Evolutionary conservation across 2,329 filamentous ascomycete genomes (phyloP), one percentile per base, ranked within the genome.

Genomic region (Didymosphaeria variabile): DNA sequence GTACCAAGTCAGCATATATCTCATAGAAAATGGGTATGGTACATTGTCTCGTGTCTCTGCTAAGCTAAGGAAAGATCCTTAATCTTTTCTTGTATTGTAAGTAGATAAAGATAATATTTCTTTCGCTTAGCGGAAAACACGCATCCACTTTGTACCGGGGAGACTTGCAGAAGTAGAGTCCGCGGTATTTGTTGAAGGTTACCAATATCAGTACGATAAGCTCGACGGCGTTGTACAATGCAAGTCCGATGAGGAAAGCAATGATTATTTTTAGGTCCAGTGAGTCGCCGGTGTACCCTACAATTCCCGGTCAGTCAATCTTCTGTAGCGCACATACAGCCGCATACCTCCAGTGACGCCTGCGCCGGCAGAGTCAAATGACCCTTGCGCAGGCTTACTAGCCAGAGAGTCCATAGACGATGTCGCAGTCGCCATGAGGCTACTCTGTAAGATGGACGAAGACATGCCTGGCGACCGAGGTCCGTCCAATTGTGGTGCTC

Each of bases 121-220:
- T n/a, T n/a, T n/a, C n/a, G n/a, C n/a, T n/a, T n/a, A n/a, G n/a
- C n/a, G n/a, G n/a, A n/a, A n/a, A n/a, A n/a, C n/a, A n/a, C n/a
- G n/a, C n/a, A n/a, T n/a, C n/a, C n/a, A n/a, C n/a, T n/a, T n/a
- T n/a, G n/a, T n/a, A n/a, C n/a, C n/a, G n/a, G n/a, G n/a, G n/a
- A n/a, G n/a, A n/a, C n/a, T n/a, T n/a, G n/a, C n/a, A 84, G 64
- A 84, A 85, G 64, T 85, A 85, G 17, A 82, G 69, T 0, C 83
- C 83, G 23, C 73, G 70, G 55, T 80, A 83, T 23, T 74, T 76
- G 31, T 82, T 81, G 71, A 85, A 85, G 32, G 80, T 83, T 29
- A 82, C 67, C 56, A 83, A 78, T 36, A 82, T 78, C 52, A 84
- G 75, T 36, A 82, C 70, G 32, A 83, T 74, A 23, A 85, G 74